Conservation (phyloP, 352 stramenopile species). For the Aphanomyces stellatus region DNA sequence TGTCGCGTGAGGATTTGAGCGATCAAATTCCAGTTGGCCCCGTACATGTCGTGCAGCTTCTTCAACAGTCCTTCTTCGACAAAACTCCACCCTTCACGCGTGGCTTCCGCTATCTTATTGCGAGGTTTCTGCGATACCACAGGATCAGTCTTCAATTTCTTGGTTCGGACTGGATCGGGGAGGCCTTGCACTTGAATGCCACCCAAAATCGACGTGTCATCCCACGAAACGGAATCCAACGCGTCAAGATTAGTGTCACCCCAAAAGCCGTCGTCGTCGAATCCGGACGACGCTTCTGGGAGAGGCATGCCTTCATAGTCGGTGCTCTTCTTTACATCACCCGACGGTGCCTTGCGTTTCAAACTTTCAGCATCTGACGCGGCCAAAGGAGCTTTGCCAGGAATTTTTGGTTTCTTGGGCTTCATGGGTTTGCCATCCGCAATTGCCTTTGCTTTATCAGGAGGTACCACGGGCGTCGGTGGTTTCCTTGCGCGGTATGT, state of each 20-base stretch:
- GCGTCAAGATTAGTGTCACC: conserved; percentile 80
- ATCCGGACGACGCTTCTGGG: conserved; percentile 47
- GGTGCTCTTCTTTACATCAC: conserved; percentile 45
- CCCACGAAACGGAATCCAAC: conserved; percentile 73
- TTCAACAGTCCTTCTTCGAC: conserved; percentile 72
- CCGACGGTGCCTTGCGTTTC: conserved; percentile 43
- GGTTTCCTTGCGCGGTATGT: conserved; percentile 57
- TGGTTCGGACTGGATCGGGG: conserved; percentile 25
- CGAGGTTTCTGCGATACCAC: conserved; percentile 24
- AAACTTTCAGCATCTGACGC: conserved; percentile 24
- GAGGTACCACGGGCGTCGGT: conserved; percentile 23
- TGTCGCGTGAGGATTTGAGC: conserved; percentile 74
- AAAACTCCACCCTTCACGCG: conserved; percentile 50
- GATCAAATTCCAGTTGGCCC: conserved; percentile 82
- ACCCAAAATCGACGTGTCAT: conserved; percentile 60
- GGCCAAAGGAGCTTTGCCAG: conserved; percentile 1
- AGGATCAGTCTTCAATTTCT: conserved; percentile 49
- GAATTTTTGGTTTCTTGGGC: conserved; percentile 34
- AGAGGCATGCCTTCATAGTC: conserved; percentile 73
- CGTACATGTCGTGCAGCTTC: conserved; percentile 81
- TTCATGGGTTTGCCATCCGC: conserved; percentile 42
- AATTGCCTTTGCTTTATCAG: conserved; percentile 25
- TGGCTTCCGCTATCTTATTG: conserved; percentile 55
- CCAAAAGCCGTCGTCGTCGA: conserved; percentile 81
- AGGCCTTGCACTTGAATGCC: conserved; percentile 34